Base-by-base conservation (phyloP, 108 stramenopile genomes). In the Poteriospumella lacustris region DNA sequence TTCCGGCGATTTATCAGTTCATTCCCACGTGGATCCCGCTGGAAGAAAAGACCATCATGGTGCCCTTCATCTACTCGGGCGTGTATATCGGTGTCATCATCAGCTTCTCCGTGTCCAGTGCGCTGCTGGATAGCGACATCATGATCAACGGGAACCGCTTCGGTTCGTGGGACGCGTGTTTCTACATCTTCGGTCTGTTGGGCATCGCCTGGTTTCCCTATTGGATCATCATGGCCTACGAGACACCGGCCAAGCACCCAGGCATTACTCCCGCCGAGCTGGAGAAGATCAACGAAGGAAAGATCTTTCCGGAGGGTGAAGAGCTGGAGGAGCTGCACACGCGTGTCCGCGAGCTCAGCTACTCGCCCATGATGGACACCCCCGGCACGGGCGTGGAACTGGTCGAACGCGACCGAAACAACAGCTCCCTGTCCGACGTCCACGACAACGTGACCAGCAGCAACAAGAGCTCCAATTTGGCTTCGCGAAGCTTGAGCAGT, bases 41-140 rank as follows among this genome's bases (percentile, higher is more conserved):
- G 5, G 12, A 44, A 42, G 70, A 73, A 73, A 44, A 73, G 41
- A 38, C 33, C 12, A 33, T 56, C 42, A 9, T 73, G 5, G 36
- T 73, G 9, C 43, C 70, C 33, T 73, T 3, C 9, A 41, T 67
- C 39, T 15, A 15, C 19, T 67, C 64, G 9, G 52, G 43, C 26
- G 36, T 73, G 47, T 73, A 73, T 73, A 56, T 73, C 31, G 70
- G 70, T 3, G 70, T 33, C 9, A 73, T 73, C 12, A 44, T 73
- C 29, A 28, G 70, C 41, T 73, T 73, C 31, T 56, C 47, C 42
- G 9, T 73, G 26, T 73, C 70, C 28, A 31, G 70, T 19, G 26
- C 43, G 26, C 41, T 73, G 31, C 31, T 38, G 9, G 5, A 3
- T 29, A 5, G 31, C 9, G 31, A 42, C 31, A 52, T 73, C 28